phyloP scores from a whole-genome alignment of 2,329 filamentous ascomycete genomes.

The Zasmidium citrigriseum region DNA sequence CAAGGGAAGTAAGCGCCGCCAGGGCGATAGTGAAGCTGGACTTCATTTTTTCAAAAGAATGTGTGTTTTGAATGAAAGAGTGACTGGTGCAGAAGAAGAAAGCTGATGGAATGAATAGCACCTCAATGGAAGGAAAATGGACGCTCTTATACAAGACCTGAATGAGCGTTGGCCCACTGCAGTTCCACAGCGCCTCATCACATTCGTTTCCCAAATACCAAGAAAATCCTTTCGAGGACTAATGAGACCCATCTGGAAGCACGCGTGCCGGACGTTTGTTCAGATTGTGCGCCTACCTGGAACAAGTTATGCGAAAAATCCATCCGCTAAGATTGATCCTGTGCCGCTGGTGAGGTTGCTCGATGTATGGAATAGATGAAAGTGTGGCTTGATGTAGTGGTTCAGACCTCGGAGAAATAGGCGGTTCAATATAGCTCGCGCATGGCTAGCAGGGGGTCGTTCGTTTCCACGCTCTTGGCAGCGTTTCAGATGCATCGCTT shows the following conservation, averaged over 20 bases:
- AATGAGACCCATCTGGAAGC: not conserved
- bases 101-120: not conserved
- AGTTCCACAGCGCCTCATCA: not conserved
- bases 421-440: conserved; percentile 1
- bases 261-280: not conserved
- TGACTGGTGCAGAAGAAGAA: not conserved
- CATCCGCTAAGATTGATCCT: not conserved
- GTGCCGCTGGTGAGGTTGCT: not conserved
- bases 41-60: conserved; percentile 15
- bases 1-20: conserved; percentile 26
- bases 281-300: not conserved
- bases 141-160: not conserved
- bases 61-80: conserved; percentile 5
- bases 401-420: conserved; percentile 1
- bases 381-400: not conserved
- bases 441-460: not conserved
- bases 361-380: conserved; percentile 2
- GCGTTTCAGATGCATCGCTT: not conserved
- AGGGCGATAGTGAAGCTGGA: conserved; percentile 24
- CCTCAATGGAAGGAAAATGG: not conserved
- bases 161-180: not conserved
- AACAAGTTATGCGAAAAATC: not conserved
- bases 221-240: too few relatives aligned
- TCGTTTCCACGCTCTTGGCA: not conserved
- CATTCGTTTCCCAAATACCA: not conserved